These are phyloP conservation scores for Aspergillus sp. DNA, from an alignment of 2,329 filamentous ascomycete genomes.

Conservation along the genomic window DNA sequence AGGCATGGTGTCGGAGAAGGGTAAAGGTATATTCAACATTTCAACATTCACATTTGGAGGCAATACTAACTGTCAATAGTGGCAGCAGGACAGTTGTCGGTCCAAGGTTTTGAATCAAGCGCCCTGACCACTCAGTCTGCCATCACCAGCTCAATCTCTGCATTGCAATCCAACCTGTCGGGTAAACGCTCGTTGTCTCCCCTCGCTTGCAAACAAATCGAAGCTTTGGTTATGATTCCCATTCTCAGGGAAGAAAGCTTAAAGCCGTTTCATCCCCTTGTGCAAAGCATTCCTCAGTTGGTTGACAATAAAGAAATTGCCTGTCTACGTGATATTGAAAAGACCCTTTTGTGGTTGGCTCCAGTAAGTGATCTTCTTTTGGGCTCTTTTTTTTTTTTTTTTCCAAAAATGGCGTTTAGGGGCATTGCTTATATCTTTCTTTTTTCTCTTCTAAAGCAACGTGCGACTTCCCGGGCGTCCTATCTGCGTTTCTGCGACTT, in stretches of 20 bases:
- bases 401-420: slow-evolving; percentile 48
- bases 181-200: slow-evolving; percentile 58
- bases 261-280: slow-evolving; percentile 72
- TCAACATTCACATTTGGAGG: slow-evolving; percentile 1
- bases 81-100: slow-evolving; percentile 19
- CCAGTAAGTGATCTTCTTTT: slow-evolving; percentile 68
- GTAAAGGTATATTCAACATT: slow-evolving; percentile 30
- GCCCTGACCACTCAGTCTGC: slow-evolving; percentile 46
- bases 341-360: slow-evolving; percentile 83
- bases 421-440: slow-evolving; percentile 61
- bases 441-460: slow-evolving; percentile 63
- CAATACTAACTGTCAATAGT: slow-evolving; percentile 12
- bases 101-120: neutral
- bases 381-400: slow-evolving; percentile 38
- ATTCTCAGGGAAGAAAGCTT: slow-evolving; percentile 66
- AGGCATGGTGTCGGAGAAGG: slow-evolving; percentile 43
- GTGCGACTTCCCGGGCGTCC: slow-evolving; percentile 59
- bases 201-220: slow-evolving; percentile 68
- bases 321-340: slow-evolving; percentile 88
- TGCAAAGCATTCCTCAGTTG: slow-evolving; percentile 69
- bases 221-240: slow-evolving; percentile 70
- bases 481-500: slow-evolving; percentile 87
- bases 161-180: slow-evolving; percentile 40
- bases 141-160: slow-evolving; percentile 55
- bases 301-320: slow-evolving; percentile 80